Evolutionary conservation across 2,329 filamentous ascomycete genomes (phyloP).

Genomic region (Calonectria ilicicola): DNA sequence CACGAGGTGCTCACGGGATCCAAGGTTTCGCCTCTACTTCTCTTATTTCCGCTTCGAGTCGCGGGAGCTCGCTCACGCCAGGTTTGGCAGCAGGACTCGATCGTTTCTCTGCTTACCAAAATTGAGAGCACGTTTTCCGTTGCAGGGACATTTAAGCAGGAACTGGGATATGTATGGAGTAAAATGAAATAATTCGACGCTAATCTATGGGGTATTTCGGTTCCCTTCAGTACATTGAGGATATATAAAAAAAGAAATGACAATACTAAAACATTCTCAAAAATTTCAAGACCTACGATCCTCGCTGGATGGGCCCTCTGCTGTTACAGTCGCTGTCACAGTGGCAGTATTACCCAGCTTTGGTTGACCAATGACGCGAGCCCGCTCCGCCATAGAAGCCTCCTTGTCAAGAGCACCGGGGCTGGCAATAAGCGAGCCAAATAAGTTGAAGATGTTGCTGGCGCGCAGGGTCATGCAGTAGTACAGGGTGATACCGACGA

Average conservation of each 20-base stretch:
- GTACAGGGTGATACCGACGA: slow-evolving; percentile 32
- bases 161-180: slow-evolving; percentile 39
- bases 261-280: background rate
- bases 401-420: slow-evolving; percentile 32
- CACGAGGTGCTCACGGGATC: slow-evolving; percentile 30
- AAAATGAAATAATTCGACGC: background rate
- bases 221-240: background rate
- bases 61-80: slow-evolving; percentile 46
- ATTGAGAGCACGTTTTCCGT: slow-evolving; percentile 42
- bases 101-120: slow-evolving; percentile 32
- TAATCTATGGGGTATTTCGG: background rate
- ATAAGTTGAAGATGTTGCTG: slow-evolving; percentile 23
- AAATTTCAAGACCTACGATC: background rate
- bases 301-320: background rate
- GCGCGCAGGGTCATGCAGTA: slow-evolving; percentile 34
- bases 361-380: background rate
- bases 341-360: background rate
- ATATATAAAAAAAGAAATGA: background rate
- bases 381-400: background rate
- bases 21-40: slow-evolving; percentile 45
- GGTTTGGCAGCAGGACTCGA: slow-evolving; percentile 35
- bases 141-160: slow-evolving; percentile 38
- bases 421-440: slow-evolving; percentile 31
- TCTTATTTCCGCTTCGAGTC: slow-evolving; percentile 50
- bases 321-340: background rate